Base-by-base conservation (phyloP, 768 basidiomycete species). In the Lenzites betulinus region DNA sequence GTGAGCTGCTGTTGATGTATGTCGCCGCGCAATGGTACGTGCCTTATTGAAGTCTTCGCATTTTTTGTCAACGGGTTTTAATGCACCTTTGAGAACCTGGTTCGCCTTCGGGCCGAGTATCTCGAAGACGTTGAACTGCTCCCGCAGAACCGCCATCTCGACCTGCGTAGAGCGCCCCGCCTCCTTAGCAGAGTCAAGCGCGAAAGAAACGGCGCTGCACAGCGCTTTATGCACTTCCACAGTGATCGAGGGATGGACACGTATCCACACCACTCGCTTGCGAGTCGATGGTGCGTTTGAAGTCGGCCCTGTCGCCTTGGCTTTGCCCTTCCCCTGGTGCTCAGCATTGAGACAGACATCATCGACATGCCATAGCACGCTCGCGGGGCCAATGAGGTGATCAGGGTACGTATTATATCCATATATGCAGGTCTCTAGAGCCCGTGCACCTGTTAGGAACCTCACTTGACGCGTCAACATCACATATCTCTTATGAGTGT, bases 101-200 rank as follows among this genome's bases (percentile, higher is more conserved):
- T 74, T 54, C 69, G 69, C 59, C 66, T 75, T 90, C 3, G 92
- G 92, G 2, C 96, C 96, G 79, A 90, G 89, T 35, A 98, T 83
- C 71, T 98, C 95, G 66, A 96, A 96, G 6, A 86, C 79, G 62
- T 90, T 91, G 43, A 93, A 66, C 50, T 86, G 82, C 1, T 84
- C 85, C 56, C 88, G 77, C 49, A 95, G 71, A 70, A 95, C 91
- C 7, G 81, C 78, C 16, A 95, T 78, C 64, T 92, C 86, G 11
- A 94, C 73, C 22, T 79, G 76, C 23, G 75, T 70, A 4, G 63
- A 50, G 23, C 62, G 59, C 2, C 65, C 63, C 1, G 44, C 54
- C 36, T 63, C 64, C 60, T 67, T 73, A 25, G 67, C 65, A 25
- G 59, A 54, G 28, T 82, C 78, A 12, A 90, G 70, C 2, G 76